Percentiles rank a stretch among this genome's conserved stretches.
These are phyloP conservation scores for Penicillium alfredii DNA, from an alignment of 495 filamentous ascomycete species.

Conservation along the genomic window DNA sequence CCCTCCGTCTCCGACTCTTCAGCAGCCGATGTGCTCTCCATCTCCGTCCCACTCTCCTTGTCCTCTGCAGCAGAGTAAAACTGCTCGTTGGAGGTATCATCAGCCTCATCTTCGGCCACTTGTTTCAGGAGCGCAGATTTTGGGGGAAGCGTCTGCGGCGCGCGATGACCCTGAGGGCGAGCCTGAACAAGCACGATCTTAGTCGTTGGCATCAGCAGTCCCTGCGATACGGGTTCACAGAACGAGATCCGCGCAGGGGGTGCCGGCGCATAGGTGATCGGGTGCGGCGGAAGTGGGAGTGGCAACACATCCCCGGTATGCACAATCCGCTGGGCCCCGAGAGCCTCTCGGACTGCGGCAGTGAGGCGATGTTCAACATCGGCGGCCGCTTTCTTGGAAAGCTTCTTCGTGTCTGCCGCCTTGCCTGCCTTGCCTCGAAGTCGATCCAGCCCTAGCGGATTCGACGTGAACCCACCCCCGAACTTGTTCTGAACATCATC, in stretches of 20 bases:
- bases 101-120: conserved; percentile 62
- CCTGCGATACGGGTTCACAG: conserved; percentile 77
- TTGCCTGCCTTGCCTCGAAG: conserved; percentile 37
- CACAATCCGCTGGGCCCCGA: conserved; percentile 64
- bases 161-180: conserved; percentile 32
- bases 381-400: conserved; percentile 30
- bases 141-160: conserved; percentile 24
- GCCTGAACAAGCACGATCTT: conserved; percentile 69
- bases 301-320: conserved; percentile 81
- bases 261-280: conserved; percentile 77
- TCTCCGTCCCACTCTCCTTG: conserved; percentile 51
- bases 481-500: conserved; percentile 59
- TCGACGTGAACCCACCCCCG: conserved; percentile 51
- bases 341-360: conserved; percentile 68
- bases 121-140: conserved; percentile 45
- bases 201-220: conserved; percentile 62
- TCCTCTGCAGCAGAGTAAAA: conserved; percentile 87
- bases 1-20: conserved; percentile 50
- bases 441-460: conserved; percentile 29
- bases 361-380: conserved; percentile 61
- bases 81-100: conserved; percentile 77
- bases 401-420: conserved; percentile 30
- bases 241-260: conserved; percentile 63
- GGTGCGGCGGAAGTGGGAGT: conserved; percentile 76
- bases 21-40: conserved; percentile 45